Conservation (phyloP, 208 protist species). For the Leishmania arabica region DNA sequence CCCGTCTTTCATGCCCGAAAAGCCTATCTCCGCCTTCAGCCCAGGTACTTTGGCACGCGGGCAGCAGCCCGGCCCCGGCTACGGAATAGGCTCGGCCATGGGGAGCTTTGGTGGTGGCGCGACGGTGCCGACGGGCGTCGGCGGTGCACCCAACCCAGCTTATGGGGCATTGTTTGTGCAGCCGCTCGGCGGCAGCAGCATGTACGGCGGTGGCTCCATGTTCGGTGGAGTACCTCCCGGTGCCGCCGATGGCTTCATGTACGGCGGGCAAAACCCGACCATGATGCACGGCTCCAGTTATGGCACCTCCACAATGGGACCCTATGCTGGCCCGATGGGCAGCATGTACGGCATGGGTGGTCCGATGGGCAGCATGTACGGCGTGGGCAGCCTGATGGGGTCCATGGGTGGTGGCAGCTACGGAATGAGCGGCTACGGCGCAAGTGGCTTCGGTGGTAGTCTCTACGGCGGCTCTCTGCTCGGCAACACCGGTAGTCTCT, state of each 20-base stretch:
- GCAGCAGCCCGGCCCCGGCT: conserved; percentile 12
- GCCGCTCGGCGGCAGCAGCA: neutral
- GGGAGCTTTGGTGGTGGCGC: neutral
- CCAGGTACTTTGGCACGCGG: neutral
- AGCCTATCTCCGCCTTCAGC: neutral
- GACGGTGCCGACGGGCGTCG: neutral
- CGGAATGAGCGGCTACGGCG: conserved; percentile 28
- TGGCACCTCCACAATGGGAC: neutral
- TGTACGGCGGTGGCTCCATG: neutral
- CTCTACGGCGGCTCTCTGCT: conserved; percentile 48
- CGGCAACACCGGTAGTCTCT: conserved; percentile 38
- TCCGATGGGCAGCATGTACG: conserved; percentile 23
- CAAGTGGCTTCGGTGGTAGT: conserved; percentile 34
- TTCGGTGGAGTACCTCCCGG: neutral
- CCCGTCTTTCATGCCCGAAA: neutral
- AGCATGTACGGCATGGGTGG: conserved; percentile 18
- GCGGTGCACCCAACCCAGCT: neutral
- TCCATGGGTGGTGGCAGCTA: conserved; percentile 28
- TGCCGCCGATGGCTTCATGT: neutral
- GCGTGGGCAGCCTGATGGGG: conserved; percentile 18
- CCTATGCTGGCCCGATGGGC: neutral
- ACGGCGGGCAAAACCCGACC: neutral
- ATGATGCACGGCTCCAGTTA: neutral
- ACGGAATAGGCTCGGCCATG: conserved; percentile 7
- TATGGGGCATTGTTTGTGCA: conserved; percentile 20